Conservation (phyloP, 805 yeast genomes). For the Metschnikowia vanudenii region DNA sequence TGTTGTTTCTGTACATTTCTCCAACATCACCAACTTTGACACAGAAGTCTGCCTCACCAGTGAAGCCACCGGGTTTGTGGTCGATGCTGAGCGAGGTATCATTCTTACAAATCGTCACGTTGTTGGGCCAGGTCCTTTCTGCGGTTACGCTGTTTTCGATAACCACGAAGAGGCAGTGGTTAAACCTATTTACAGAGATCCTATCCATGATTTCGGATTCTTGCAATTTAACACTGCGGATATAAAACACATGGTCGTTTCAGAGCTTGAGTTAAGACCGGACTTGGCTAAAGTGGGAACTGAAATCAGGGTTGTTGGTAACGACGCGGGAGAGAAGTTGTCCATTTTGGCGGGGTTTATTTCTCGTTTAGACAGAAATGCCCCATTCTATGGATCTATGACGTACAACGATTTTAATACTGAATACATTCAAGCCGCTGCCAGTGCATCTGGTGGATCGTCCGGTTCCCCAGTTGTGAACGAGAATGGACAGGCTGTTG, state of each 20-base stretch:
- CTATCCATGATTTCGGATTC: constrained; percentile 94
- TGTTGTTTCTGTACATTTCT: constrained; percentile 86
- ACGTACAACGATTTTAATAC: constrained; percentile 93
- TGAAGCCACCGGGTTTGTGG: constrained; percentile 96
- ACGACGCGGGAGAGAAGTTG: constrained; percentile 93
- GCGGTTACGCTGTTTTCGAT: constrained; percentile 88
- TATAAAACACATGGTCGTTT: constrained; percentile 71
- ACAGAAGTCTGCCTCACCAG: constrained; percentile 76
- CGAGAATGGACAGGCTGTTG: constrained; percentile 82
- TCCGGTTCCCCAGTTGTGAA: constrained; percentile 96
- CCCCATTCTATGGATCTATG: constrained; percentile 87
- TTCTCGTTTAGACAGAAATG: constrained; percentile 83
- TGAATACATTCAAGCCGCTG: constrained; percentile 94
- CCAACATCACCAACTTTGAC: constrained; percentile 84
- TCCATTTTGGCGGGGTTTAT: constrained; percentile 87
- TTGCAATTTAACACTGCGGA: constrained; percentile 69
- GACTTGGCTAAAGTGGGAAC: constrained; percentile 87
- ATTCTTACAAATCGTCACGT: constrained; percentile 92
- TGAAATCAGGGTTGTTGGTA: constrained; percentile 92
- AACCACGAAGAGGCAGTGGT: constrained; percentile 93
- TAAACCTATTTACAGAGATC: constrained; percentile 84
- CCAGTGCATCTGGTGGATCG: constrained; percentile 93
- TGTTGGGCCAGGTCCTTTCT: constrained; percentile 92
- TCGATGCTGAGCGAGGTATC: constrained; percentile 76
- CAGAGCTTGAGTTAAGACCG: constrained; percentile 68